Evolutionary conservation across 2,329 filamentous ascomycete species (phyloP).

Genomic region (Aspergillus spinulosporus): DNA sequence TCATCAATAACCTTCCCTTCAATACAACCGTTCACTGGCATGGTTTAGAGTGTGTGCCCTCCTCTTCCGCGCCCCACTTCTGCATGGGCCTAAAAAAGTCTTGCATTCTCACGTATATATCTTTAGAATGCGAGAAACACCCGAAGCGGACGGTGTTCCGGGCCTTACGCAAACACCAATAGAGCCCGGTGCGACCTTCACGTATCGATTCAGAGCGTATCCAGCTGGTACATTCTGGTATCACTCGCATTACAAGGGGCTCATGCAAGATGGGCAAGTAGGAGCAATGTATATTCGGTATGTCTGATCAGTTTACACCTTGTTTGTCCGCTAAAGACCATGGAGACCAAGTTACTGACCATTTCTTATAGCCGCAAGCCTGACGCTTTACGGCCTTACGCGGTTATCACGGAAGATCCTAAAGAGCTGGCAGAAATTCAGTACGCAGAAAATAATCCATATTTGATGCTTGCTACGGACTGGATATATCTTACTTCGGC

Average conservation of each 20-base stretch:
- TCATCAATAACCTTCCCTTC: slow-evolving; percentile 34
- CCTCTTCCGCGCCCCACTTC: not conserved
- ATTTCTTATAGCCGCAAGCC: slow-evolving; percentile 27
- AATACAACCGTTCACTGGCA: slow-evolving; percentile 37
- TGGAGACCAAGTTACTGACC: not conserved
- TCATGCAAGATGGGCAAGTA: slow-evolving; percentile 61
- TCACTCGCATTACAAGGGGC: slow-evolving; percentile 56
- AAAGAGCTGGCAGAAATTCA: slow-evolving; percentile 48
- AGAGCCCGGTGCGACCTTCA: slow-evolving; percentile 50
- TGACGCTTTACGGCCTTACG: slow-evolving; percentile 49
- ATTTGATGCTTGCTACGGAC: slow-evolving; percentile 57
- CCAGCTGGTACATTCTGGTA: slow-evolving; percentile 59
- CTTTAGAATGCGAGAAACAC: slow-evolving; percentile 49
- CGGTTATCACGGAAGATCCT: slow-evolving; percentile 48
- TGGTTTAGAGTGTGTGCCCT: slow-evolving; percentile 39
- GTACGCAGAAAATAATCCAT: slow-evolving; percentile 50
- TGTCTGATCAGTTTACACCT: not conserved
- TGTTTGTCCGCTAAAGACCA: no score
- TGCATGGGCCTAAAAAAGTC: not conserved
- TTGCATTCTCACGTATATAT: not conserved
- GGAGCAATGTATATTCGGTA: slow-evolving; percentile 47
- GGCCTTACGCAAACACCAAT: slow-evolving; percentile 58
- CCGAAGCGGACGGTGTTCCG: slow-evolving; percentile 61
- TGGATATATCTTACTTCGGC: slow-evolving; percentile 57
- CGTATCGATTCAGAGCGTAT: slow-evolving; percentile 55